These are phyloP conservation scores for Boletus tomentosulus DNA, from an alignment of 768 basidiomycete species.

Conservation along the genomic window DNA sequence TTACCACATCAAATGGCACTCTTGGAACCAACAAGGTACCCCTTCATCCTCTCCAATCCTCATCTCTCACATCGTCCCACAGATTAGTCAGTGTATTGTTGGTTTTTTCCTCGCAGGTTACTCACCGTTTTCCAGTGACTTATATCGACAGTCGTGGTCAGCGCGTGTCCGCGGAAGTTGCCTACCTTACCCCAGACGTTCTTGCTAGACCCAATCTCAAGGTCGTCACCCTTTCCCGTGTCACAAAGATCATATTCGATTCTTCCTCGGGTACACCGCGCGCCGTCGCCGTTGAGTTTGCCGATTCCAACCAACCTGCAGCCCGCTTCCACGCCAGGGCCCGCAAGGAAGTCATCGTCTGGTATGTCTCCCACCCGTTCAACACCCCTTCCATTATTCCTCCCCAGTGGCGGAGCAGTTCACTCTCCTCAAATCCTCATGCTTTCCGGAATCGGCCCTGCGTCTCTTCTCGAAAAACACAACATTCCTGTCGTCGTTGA, in stretches of 20 bases:
- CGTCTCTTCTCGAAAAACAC: conserved; percentile 47
- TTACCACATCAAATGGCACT: conserved; percentile 54
- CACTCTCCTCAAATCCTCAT: conserved; percentile 67
- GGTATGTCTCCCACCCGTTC: conserved; percentile 36
- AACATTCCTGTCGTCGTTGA: conserved; percentile 56
- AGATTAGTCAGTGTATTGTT: conserved; percentile 42
- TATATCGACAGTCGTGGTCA: conserved; percentile 50
- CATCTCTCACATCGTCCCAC: neutral
- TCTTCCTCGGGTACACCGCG: conserved; percentile 35
- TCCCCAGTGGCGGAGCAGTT: conserved; percentile 52
- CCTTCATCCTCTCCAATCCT: neutral
- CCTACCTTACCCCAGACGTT: conserved; percentile 64
- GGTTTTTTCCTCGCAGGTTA: neutral
- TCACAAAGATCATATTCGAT: conserved; percentile 57
- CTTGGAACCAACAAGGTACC: conserved; percentile 59
- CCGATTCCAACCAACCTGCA: conserved; percentile 24
- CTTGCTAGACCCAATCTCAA: conserved; percentile 62
- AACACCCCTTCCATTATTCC: neutral
- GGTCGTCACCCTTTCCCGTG: conserved; percentile 52
- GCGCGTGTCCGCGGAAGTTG: conserved; percentile 61
- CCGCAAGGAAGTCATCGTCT: conserved; percentile 56
- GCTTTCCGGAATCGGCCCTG: conserved; percentile 76
- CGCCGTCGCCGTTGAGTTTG: conserved; percentile 62
- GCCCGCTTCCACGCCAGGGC: conserved; percentile 43
- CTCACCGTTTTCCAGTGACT: conserved; percentile 47